phyloP scores from a whole-genome alignment of 805 yeast species.

The Starmerella etchellsii region DNA sequence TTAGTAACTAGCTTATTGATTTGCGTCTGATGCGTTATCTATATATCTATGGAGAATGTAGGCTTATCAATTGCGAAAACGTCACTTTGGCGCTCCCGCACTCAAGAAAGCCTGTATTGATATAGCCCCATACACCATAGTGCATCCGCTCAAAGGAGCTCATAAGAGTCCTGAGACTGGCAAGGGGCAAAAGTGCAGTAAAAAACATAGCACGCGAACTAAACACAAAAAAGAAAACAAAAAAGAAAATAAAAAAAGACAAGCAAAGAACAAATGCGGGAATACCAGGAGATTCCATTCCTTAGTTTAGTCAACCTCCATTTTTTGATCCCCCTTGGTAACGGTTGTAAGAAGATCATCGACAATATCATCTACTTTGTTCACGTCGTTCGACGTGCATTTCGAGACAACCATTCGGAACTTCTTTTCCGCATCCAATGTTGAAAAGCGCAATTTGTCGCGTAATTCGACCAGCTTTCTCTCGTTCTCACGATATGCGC shows the following conservation, averaged over 20 bases:
- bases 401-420: slow-evolving; percentile 79
- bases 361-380: slow-evolving; percentile 64
- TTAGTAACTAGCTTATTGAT: no score
- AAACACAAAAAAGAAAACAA: no score
- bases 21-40: no score
- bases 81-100: slow-evolving; percentile 20
- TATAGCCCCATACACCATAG: slow-evolving; percentile 18
- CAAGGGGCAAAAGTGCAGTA: slow-evolving; percentile 20
- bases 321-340: slow-evolving; percentile 49
- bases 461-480: slow-evolving; percentile 41
- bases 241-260: no score
- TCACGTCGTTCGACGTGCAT: slow-evolving; percentile 78
- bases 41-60: no score
- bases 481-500: slow-evolving; percentile 67
- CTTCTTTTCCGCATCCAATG: slow-evolving; percentile 51
- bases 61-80: slow-evolving; percentile 20
- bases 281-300: no score
- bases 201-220: no score
- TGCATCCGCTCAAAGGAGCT: slow-evolving; percentile 22
- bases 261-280: no score
- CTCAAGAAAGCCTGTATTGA: slow-evolving; percentile 21
- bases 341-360: slow-evolving; percentile 84
- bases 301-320: slow-evolving; percentile 2
- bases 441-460: slow-evolving; percentile 39
- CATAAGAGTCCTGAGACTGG: slow-evolving; percentile 22